Base-by-base conservation (phyloP, 2,329 filamentous ascomycete genomes). In the Aureobasidium lini region DNA sequence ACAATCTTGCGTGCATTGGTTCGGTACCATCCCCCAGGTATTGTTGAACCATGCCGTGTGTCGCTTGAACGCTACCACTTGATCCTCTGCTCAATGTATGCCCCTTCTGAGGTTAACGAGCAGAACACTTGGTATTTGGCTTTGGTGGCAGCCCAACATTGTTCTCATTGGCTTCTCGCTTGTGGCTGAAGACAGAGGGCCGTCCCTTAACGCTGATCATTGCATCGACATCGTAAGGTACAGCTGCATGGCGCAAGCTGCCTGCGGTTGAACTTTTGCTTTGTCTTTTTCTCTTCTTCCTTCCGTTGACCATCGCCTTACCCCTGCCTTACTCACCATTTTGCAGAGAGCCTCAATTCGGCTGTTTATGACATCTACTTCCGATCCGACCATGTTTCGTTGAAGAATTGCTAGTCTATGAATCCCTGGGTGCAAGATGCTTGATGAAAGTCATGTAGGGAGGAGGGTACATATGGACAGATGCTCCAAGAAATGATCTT, bases 201-300 rank as follows among this genome's bases (percentile, higher is more conserved):
- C 39, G 39, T 34, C 29, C 39, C 50, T 53, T 34, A 43, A 43
- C 29, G 50, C 50, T 40, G 37, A 54, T 54, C 50, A 43, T 23
- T 54, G 50, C 39, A 54, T 31, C 50, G 11, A 16, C 50, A 29
- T 54, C 50, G 48, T 43, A 42, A 43, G 50, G 50, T 54, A 54
- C 50, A 37, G 50, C 50, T 54, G 50, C 50, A 54, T 29, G 15
- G 13, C 42, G 50, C 28, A 43, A 23, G 50, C 37, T 54, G 50
- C 39, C 37, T 54, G 50, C 39, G 50, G 50, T 54, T 54, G 50
- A 54, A 54, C 28, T 43, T 34, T 54, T 54, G 37, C 36, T 43
- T 43, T 23, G 37, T 37, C 50, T 40, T 42, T 40, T 53, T 31
- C 37, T 16, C 23, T 3, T 43, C n/a, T 32, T 28, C 39, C 29